Conservation (phyloP, 2,329 filamentous ascomycete species). For the Scleromitrula shiraiana region DNA sequence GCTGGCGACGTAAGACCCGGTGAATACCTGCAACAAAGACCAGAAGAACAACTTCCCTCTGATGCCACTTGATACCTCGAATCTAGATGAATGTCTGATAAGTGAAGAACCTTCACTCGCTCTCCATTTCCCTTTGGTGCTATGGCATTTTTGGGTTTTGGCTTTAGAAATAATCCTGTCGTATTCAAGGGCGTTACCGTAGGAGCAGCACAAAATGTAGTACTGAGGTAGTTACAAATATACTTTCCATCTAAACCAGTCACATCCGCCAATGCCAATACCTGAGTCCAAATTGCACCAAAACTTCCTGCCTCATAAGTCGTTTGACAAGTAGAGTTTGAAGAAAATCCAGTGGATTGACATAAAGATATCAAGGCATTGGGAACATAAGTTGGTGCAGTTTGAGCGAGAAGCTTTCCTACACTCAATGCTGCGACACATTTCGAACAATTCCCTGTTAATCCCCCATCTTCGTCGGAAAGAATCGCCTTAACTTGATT, state of each 20-base stretch:
- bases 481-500: slow-evolving; percentile 40
- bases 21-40: slow-evolving; percentile 42
- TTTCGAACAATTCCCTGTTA: slow-evolving; percentile 41
- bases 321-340: slow-evolving; percentile 39
- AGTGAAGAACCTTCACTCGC: slow-evolving; percentile 46
- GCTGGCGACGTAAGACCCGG: slow-evolving; percentile 32
- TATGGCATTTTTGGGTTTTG: slow-evolving; percentile 39
- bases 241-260: slow-evolving; percentile 46
- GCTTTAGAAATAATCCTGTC: slow-evolving; percentile 42
- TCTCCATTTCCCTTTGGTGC: slow-evolving; percentile 42
- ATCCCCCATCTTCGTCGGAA: slow-evolving; percentile 27
- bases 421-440: slow-evolving; percentile 44
- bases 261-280: slow-evolving; percentile 45
- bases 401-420: slow-evolving; percentile 41
- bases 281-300: slow-evolving; percentile 50
- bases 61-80: slow-evolving; percentile 43
- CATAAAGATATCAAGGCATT: slow-evolving; percentile 44
- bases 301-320: slow-evolving; percentile 40
- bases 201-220: slow-evolving; percentile 40
- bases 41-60: slow-evolving; percentile 44
- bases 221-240: slow-evolving; percentile 45
- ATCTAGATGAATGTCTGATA: slow-evolving; percentile 50
- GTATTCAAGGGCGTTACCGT: slow-evolving; percentile 37
- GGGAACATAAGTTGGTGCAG: slow-evolving; percentile 41
- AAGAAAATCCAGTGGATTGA: slow-evolving; percentile 38